Conservation (phyloP, 2,329 filamentous ascomycete species). For the Penicillium sp. region DNA sequence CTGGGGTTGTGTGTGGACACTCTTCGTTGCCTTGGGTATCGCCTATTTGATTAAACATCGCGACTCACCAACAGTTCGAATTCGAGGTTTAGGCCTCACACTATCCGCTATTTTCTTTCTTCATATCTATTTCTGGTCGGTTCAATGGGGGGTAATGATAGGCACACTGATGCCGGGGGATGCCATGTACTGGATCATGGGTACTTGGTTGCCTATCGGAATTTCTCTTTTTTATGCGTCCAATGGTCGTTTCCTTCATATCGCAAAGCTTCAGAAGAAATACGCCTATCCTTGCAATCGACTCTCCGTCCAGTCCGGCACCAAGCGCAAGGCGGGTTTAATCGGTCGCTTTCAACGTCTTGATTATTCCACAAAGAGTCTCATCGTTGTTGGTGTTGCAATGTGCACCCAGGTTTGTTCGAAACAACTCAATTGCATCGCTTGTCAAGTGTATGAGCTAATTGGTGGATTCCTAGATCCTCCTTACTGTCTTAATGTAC, state of each 20-base stretch:
- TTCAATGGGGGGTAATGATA: constrained; percentile 37
- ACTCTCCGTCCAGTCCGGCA: background rate
- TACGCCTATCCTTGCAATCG: constrained; percentile 30
- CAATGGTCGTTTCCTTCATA: constrained; percentile 61
- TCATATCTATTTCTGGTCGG: constrained; percentile 39
- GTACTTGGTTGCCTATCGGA: constrained; percentile 62
- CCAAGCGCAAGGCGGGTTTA: constrained; percentile 14
- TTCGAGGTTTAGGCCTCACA: constrained; percentile 40
- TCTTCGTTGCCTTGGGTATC: constrained; percentile 28
- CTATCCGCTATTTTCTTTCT: constrained; percentile 38
- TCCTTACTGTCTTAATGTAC: constrained; percentile 61
- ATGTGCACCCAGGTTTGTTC: constrained; percentile 40
- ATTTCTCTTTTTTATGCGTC: constrained; percentile 67
- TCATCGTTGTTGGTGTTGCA: constrained; percentile 50
- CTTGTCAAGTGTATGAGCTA: background rate
- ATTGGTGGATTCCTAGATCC: constrained; percentile 44
- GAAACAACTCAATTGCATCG: background rate
- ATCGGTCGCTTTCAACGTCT: constrained; percentile 17
- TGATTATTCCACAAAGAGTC: constrained; percentile 24
- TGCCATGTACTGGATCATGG: constrained; percentile 67
- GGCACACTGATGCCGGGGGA: constrained; percentile 48
- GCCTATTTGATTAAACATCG: constrained; percentile 34
- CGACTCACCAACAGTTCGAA: constrained; percentile 36
- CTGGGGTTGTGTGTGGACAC: constrained; percentile 35
- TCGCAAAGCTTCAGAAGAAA: constrained; percentile 56